These are phyloP conservation scores for Westerdykella aurantiaca DNA, from an alignment of 2,329 filamentous ascomycete genomes.

Conservation along the genomic window DNA sequence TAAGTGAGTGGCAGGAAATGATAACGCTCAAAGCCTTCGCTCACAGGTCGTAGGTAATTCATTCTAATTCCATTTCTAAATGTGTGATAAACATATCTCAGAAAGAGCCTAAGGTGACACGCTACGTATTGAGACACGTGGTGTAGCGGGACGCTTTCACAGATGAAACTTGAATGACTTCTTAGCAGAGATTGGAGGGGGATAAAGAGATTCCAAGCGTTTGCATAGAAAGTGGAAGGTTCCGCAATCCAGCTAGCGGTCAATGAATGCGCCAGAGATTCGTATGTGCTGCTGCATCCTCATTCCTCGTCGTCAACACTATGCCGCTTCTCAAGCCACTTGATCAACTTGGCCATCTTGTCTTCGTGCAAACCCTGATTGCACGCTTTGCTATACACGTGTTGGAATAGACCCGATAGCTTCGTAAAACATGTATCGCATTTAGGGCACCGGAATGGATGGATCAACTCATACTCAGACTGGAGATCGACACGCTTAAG, in stretches of 20 bases:
- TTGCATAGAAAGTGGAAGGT: background rate
- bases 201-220: background rate
- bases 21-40: background rate
- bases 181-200: background rate
- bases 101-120: background rate
- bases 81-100: background rate
- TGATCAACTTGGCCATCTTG: constrained; percentile 10
- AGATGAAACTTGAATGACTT: background rate
- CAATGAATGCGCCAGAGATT: background rate
- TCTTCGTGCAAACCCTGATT: constrained; percentile 7
- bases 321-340: constrained; percentile 11
- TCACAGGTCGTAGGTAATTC: background rate
- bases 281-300: background rate
- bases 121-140: background rate
- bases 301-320: constrained; percentile 2
- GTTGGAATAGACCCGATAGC: constrained; percentile 13
- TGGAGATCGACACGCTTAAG: constrained; percentile 6
- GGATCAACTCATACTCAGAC: constrained; percentile 5
- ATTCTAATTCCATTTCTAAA: background rate
- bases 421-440: constrained; percentile 10
- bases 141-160: background rate
- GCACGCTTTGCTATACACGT: constrained; percentile 11
- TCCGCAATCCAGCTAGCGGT: background rate
- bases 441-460: constrained; percentile 7
- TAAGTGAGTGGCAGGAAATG: background rate